Evolutionary conservation across 352 stramenopile genomes (phyloP), one percentile per base, ranked within the genome.

Genomic region (Phytopythium kandeliae): DNA sequence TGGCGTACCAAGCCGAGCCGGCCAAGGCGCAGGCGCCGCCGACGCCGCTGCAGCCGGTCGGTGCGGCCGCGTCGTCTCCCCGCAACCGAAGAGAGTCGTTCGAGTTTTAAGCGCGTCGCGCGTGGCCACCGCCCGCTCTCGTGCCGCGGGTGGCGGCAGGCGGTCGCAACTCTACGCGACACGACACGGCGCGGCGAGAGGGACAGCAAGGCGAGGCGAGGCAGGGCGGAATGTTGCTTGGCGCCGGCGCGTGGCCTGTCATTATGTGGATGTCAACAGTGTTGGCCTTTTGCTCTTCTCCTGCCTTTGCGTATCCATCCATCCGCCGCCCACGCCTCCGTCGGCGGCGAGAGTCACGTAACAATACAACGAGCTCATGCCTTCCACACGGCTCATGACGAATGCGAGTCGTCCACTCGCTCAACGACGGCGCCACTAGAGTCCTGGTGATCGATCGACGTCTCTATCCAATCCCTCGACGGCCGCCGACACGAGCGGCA

Each of bases 11-110:
- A 47, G 24, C 46, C 45, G 53, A 51, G 34, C 61, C 40, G 48
- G 51, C 25, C 34, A 57, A 16, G 54, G 50, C 36, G 24, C 60
- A 65, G 24, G 54, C 51, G 46, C 61, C 52, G n/a, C 58, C 55
- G 17, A 59, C 65, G 34, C 51, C 54, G 7, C 43, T 67, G 51
- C 51, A 57, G 53, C 57, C 57, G 52, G 55, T 47, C 30, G 61
- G 60, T 22, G 56, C 65, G 24, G 57, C 57, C 31, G 55, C 57
- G 33, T 67, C 65, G n/a, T n/a, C n/a, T 36, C 62, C 62, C 30
- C 57, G 65, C 41, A 51, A 16, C 17, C 58, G 61, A 44, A 63
- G 61, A 63, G 65, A 74, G 46, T 70, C 61, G 48, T 70, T 63
- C 49, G 65, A 74, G 44, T 74, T 74, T 56, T 74, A 65, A 58